Evolutionary conservation across 2,329 filamentous ascomycete species (phyloP).

Genomic region (Conoideocrella luteorostrata): DNA sequence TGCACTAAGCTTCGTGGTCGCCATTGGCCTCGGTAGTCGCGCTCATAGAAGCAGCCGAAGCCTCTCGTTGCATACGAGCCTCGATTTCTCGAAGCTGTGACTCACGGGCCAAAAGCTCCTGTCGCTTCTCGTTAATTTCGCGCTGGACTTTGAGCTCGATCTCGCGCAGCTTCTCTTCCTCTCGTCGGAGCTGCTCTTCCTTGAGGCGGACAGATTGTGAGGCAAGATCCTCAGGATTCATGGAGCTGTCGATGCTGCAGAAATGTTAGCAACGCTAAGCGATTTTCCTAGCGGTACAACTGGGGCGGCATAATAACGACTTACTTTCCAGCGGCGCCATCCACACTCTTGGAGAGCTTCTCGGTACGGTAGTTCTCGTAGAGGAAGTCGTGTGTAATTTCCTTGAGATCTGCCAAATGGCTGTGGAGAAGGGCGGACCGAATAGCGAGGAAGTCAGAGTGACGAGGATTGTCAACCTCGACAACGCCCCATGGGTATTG

Average conservation of each 20-base stretch:
- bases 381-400: conserved; percentile 99
- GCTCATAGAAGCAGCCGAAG: conserved; percentile 35
- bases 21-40: conserved; percentile 46
- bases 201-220: conserved; percentile 97
- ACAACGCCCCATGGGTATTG: conserved; percentile 99
- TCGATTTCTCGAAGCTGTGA: conserved; percentile 98
- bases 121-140: conserved; percentile 99
- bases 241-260: conserved; percentile 61
- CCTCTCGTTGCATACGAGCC: conserved; percentile 90
- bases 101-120: conserved; percentile 94
- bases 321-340: conserved; percentile 81
- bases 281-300: no score
- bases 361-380: conserved; percentile 99
- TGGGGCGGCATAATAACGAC: conserved; percentile 43
- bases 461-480: conserved; percentile 97
- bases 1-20: conserved; percentile 44
- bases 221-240: conserved; percentile 96
- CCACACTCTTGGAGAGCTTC: conserved; percentile 99
- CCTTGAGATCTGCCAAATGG: conserved; percentile 96
- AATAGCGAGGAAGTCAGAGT: conserved; percentile 97
- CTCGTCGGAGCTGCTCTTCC: conserved; percentile 97
- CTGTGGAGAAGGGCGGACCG: conserved; percentile 94
- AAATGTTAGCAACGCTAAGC: conserved; percentile 26
- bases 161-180: conserved; percentile 99
- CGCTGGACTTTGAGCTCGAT: conserved; percentile 99